Evolutionary conservation across 2,329 filamentous ascomycete species (phyloP), one percentile per base, ranked within the genome.

Genomic region (Endoconidiophora polonica): DNA sequence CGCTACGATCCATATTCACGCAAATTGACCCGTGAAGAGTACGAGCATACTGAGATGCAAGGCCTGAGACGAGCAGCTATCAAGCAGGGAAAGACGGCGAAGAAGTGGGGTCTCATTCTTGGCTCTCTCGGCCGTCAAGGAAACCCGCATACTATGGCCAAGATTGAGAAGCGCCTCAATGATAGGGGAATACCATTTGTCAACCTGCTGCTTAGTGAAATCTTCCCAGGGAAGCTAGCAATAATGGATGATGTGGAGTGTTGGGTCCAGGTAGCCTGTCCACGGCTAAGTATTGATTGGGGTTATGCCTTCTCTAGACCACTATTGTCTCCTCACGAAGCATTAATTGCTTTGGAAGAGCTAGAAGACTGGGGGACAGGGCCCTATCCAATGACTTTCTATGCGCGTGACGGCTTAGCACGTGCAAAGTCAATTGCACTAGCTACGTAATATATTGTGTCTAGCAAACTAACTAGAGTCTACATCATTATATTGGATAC

Each of bases 231-330:
- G 0, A 98, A 96, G 67, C 67, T 98, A 56, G 87, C 86, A 0
- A 79, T 91, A 70, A 95, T 98, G 86, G 67, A 68, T 26, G 90
- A 96, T 59, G 85, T 98, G 2, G 90, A 95, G 61, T 94, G 87
- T 58, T 98, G 91, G 91, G 90, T 98, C 38, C 91, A 98, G 66
- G 87, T 98, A 46, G 91, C 91, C 4, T 98, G 91, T 65, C 91
- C 91, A n/a, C 71, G 91, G 46, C 62, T 98, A 62, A 96, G 90
- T 63, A 98, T 98, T 57, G 91, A 98, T 66, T 98, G 91, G 91
- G 91, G 91, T 0, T 96, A 96, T 67, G 91, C 91, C 0, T 98
- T 98, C 61, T 77, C 86, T 1, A 69, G 85, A 44, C 91, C 91
- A 44, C 63, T 98, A 52, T 65, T 98, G 60, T 96, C 90, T 48